Evolutionary conservation across 2,329 filamentous ascomycete species (phyloP), one percentile per base, ranked within the genome.

Genomic region (Thyridium curvatum): DNA sequence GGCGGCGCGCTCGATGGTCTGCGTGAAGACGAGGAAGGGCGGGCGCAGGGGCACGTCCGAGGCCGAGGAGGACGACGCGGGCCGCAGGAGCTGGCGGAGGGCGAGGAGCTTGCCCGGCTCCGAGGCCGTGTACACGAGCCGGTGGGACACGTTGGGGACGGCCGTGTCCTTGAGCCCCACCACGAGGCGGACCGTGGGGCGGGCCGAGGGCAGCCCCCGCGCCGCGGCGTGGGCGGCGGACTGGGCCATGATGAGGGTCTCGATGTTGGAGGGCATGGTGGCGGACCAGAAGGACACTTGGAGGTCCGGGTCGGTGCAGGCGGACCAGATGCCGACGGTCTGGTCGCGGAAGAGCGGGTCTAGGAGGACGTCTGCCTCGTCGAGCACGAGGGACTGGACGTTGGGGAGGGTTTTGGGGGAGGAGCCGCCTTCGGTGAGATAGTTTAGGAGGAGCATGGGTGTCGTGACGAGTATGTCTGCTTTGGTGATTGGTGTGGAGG

Each of bases 121-220:
- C 5, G 86, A 94, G 34, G 88, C 93, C 28, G 89, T 87, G 62
- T 97, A 98, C 21, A 84, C 79, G 18, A 98, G 80, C 49, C 83
- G 85, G 66, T 98, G 93, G 21, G 82, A 74, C 46, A 98, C 85
- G 52, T 94, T 95, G 32, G 93, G 90, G 37, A 98, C 84, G 3
- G 91, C 90, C 3, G 89, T 90, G 62, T 98, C 93, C 64, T 97
- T 97, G 35, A 98, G 69, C 4, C 93, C 93, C n/a, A 97, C 88
- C 6, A 98, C 88, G 6, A 97, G 72, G 33, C 93, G 84, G 46
- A 97, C 61, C 3, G 96, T 69, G 16, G 71, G 80, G 44, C 64
- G 69, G 18, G 55, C n/a, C n/a, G 54, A 12, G 50, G 30, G 29
- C n/a, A 45, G 55, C n/a, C 18, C n/a, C 10, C 14, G 31, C 12